phyloP scores from a whole-genome alignment of 305 asterid species.

The Euphrasia arctica region DNA sequence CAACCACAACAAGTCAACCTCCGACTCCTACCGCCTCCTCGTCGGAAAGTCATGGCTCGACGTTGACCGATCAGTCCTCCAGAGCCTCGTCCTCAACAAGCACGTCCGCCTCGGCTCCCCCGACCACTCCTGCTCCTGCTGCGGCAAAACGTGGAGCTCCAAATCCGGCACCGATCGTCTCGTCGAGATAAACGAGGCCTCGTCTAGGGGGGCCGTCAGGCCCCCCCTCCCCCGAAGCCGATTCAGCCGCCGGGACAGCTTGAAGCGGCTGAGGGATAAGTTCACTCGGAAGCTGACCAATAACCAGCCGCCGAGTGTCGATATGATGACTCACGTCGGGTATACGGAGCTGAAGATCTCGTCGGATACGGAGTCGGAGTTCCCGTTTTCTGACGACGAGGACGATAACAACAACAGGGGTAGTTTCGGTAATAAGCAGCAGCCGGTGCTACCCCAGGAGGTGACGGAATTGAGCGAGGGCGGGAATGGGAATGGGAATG shows the following conservation, averaged over 20 bases:
- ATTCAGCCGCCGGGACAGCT: slow-evolving; percentile 60
- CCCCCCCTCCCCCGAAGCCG: slow-evolving; percentile 81
- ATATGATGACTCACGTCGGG: slow-evolving; percentile 58
- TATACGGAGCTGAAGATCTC: slow-evolving; percentile 66
- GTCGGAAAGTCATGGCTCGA: slow-evolving; percentile 52
- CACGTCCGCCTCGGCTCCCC: slow-evolving; percentile 35
- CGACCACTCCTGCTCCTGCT: slow-evolving; percentile 65
- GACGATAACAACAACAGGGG: slow-evolving; percentile 24
- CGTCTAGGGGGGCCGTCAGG: slow-evolving; percentile 57
- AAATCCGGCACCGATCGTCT: slow-evolving; percentile 28
- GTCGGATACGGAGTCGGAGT: slow-evolving; percentile 87
- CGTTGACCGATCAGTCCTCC: slow-evolving; percentile 40
- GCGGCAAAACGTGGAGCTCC: slow-evolving; percentile 49
- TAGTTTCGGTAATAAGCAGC: neutral
- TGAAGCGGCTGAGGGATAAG: slow-evolving; percentile 66
- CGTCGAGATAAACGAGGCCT: slow-evolving; percentile 44
- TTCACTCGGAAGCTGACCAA: slow-evolving; percentile 37
- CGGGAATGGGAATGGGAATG: neutral
- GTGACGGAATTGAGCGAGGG: neutral
- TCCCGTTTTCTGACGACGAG: slow-evolving; percentile 70
- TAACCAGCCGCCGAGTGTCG: slow-evolving; percentile 26
- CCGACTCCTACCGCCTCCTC: slow-evolving; percentile 46
- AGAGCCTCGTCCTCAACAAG: slow-evolving; percentile 39
- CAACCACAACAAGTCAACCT: slow-evolving; percentile 27
- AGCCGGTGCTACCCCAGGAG: too few relatives aligned